phyloP scores from a whole-genome alignment of 371 early-diverging fungal genomes.

The Dinochytrium kinnereticum region DNA sequence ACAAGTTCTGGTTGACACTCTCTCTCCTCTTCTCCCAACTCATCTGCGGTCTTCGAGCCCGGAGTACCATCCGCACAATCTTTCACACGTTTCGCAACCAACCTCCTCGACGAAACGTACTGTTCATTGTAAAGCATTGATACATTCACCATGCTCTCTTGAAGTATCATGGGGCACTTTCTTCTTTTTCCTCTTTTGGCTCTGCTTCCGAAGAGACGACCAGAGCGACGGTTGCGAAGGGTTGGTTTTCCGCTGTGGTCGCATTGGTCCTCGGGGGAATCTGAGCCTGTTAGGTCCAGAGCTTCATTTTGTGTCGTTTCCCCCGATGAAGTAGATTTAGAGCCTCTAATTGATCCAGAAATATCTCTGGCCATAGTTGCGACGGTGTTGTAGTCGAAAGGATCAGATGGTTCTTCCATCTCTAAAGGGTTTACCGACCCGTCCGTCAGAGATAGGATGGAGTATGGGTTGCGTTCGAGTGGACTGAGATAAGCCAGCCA shows the following conservation, averaged over 20 bases:
- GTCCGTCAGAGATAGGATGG: not conserved
- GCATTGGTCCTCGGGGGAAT: conserved; percentile 13
- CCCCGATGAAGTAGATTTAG: no score
- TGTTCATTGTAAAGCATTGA: conserved; percentile 1
- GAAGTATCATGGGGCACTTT: conserved; percentile 3
- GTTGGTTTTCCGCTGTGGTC: not conserved
- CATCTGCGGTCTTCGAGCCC: not conserved
- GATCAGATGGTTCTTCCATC: not conserved
- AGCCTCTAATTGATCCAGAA: no score
- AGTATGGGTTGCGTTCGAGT: not conserved
- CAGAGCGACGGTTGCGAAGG: not conserved
- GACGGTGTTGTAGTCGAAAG: not conserved
- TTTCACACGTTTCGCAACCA: not conserved
- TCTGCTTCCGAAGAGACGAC: not conserved
- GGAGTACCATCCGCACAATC: not conserved
- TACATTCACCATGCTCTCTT: conserved; percentile 9
- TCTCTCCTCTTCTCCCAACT: not conserved
- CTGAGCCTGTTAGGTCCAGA: not conserved
- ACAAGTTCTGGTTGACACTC: not conserved
- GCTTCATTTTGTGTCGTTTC: no score
- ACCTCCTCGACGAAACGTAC: not conserved
- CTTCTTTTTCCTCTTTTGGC: not conserved
- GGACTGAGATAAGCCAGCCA: not conserved
- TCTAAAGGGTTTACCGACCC: not conserved
- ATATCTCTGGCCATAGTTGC: no score